Base-by-base conservation (phyloP, 176 grass and related monocot species). In the Phragmites australis region DNA sequence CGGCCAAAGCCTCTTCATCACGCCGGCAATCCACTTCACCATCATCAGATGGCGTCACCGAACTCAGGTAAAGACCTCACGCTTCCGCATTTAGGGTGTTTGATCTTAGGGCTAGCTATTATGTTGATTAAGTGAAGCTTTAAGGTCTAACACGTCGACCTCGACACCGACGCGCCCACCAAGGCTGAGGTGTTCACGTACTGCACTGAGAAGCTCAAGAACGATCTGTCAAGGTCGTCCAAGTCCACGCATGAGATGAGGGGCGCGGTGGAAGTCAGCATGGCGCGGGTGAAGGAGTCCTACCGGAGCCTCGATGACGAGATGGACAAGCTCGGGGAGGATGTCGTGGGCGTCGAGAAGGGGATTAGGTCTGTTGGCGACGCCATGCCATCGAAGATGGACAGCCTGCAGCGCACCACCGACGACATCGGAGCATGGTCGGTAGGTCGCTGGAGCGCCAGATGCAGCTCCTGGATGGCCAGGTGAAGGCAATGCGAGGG, bases 101-200 rank as follows among this genome's bases (percentile, higher is more conserved):
- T 37, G 34, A 37, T 37, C 34, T 37, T 37, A 37, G 34, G 34
- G 34, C 34, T 37, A 37, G 34, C 34, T 37, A 37, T 37, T 37
- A 37, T 37, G 34, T 37, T 37, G 34, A 37, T 37, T 37, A 37
- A 37, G 34, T 37, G 34, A 37, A 37, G 34, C 34, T 37, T 37
- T 37, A 37, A 37, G 34, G 34, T 37, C 34, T 37, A 37, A 37
- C 34, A 37, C 34, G n/a, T n/a, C n/a, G n/a, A n/a, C n/a, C n/a
- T n/a, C n/a, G n/a, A n/a, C n/a, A n/a, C n/a, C n/a, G n/a, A n/a
- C n/a, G n/a, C n/a, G n/a, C n/a, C n/a, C n/a, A n/a, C n/a, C 69
- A 91, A 87, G 81, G 82, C 91, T 16, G 91, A 97, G 52, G 90
- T 80, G 60, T 97, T 93, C 91, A 93, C 89, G 88, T 80, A 69